Percentiles rank a stretch among this genome's conserved stretches.
These are phyloP conservation scores for Somion occarium DNA, from an alignment of 1,284 basidiomycete genomes.

Conservation along the genomic window DNA sequence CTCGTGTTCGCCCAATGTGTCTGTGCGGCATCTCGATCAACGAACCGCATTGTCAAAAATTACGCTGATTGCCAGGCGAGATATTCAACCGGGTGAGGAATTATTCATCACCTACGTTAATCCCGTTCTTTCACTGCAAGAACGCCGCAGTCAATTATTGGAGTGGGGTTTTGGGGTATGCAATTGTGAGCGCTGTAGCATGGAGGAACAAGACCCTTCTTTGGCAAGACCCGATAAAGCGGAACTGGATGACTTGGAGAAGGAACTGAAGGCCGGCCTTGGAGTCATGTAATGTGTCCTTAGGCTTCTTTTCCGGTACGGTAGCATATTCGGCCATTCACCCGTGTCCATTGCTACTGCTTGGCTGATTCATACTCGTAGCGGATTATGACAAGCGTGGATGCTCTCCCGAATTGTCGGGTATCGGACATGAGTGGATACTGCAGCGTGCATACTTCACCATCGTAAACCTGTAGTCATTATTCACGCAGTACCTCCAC, in stretches of 20 bases:
- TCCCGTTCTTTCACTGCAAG: constrained; percentile 47
- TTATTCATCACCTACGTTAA: constrained; percentile 79
- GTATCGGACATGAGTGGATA: too few relatives aligned
- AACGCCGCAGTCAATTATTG: constrained; percentile 54
- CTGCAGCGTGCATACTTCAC: too few relatives aligned
- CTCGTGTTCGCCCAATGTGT: constrained; percentile 73
- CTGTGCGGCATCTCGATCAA: constrained; percentile 66
- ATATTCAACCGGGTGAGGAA: constrained; percentile 72
- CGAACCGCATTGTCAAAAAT: constrained; percentile 63
- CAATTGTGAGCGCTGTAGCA: constrained; percentile 58
- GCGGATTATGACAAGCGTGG: too few relatives aligned
- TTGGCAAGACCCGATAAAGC: constrained; percentile 11
- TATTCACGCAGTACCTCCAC: too few relatives aligned
- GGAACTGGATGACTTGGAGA: constrained; percentile 35
- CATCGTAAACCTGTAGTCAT: too few relatives aligned
- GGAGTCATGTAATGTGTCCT: constrained; percentile 31
- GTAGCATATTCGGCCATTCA: neutral
- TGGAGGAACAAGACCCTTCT: constrained; percentile 39
- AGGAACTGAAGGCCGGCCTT: constrained; percentile 45
- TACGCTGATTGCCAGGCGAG: constrained; percentile 59
- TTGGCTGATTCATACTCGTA: neutral
- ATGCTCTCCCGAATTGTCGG: neutral
- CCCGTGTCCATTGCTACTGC: neutral
- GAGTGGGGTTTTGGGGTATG: constrained; percentile 78
- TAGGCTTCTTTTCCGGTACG: neutral